Conservation (phyloP, 2,329 filamentous ascomycete genomes). For the Juglanconis oblonga region DNA sequence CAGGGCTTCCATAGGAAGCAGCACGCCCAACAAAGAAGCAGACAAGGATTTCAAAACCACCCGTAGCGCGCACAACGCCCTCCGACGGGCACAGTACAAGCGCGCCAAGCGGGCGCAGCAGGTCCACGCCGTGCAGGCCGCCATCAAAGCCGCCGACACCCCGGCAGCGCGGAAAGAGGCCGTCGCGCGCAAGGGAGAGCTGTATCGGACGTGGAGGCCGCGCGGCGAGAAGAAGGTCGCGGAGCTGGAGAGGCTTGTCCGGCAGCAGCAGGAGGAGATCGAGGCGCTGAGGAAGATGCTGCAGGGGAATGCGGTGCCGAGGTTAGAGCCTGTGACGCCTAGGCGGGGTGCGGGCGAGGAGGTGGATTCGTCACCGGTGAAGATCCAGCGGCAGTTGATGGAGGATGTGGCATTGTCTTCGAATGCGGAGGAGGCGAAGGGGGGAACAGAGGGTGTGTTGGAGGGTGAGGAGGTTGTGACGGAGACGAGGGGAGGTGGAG, state of each 20-base stretch:
- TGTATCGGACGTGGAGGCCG: conserved; percentile 11
- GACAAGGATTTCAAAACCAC: background rate
- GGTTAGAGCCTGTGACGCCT: conserved; percentile 2
- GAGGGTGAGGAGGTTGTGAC: conserved; percentile 1
- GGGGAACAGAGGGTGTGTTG: background rate
- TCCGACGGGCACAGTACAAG: conserved; percentile 7
- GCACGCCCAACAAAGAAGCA: background rate
- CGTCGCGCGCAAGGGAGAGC: background rate
- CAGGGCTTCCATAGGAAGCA: background rate
- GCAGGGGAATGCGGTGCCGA: background rate
- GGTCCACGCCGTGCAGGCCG: background rate
- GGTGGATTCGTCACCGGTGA: conserved; percentile 11
- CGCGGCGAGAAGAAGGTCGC: conserved; percentile 1
- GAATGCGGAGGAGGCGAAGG: background rate
- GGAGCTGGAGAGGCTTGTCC: conserved; percentile 12
- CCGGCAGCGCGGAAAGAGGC: conserved; percentile 4
- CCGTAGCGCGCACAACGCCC: conserved; percentile 2
- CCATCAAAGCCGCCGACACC: conserved; percentile 1
- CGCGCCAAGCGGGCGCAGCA: background rate
- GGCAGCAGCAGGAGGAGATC: conserved; percentile 11
- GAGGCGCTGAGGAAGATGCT: conserved; percentile 1
- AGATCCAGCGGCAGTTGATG: conserved; percentile 12
- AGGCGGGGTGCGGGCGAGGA: background rate
- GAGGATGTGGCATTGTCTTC: background rate
- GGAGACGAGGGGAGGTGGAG: background rate